Percentiles rank a stretch among this genome's conserved stretches.
Conservation (phyloP, 2,329 filamentous ascomycete species). For the Hymenoscyphus repandus region DNA sequence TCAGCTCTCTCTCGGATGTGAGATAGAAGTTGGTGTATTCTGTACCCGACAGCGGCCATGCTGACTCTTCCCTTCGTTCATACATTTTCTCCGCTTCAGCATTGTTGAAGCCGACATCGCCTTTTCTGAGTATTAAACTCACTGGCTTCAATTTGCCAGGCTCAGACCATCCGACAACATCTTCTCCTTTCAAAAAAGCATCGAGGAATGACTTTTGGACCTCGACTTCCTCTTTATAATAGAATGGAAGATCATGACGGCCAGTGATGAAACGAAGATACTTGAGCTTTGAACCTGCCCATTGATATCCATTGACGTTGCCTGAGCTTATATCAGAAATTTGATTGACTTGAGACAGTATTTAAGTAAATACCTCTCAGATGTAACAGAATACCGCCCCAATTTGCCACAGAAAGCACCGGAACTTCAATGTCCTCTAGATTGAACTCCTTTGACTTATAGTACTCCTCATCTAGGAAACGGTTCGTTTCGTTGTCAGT, state of each 20-base stretch:
- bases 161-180: conserved; percentile 51
- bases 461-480: conserved; percentile 46
- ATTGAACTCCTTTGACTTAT: conserved; percentile 43
- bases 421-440: conserved; percentile 63
- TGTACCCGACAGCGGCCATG: conserved; percentile 64
- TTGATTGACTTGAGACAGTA: too few relatives aligned
- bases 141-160: conserved; percentile 56
- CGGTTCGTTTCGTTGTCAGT: conserved; percentile 43
- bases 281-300: conserved; percentile 61
- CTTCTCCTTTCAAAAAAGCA: conserved; percentile 65
- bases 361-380: too few relatives aligned
- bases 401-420: conserved; percentile 62
- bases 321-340: too few relatives aligned
- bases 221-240: conserved; percentile 64
- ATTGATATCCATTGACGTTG: conserved; percentile 60
- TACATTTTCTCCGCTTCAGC: conserved; percentile 54
- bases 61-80: conserved; percentile 48
- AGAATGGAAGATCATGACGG: conserved; percentile 67
- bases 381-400: conserved; percentile 66
- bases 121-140: conserved; percentile 56
- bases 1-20: neutral
- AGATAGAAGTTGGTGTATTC: conserved; percentile 58
- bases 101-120: conserved; percentile 62
- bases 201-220: conserved; percentile 64
- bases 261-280: conserved; percentile 66